phyloP scores from a whole-genome alignment of 306 rosid species.

The Gleditsia sinensis region DNA sequence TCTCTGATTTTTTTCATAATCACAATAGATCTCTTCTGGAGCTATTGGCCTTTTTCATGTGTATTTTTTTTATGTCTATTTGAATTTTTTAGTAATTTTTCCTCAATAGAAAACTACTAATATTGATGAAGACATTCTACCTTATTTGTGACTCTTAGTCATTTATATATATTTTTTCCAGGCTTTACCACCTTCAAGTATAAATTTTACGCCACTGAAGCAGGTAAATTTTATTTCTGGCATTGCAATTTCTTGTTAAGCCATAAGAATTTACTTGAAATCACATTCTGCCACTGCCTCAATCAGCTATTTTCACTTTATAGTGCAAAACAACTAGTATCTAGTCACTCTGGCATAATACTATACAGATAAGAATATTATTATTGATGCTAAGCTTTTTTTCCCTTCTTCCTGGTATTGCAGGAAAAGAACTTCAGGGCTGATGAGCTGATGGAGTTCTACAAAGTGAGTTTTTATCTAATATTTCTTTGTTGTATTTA shows the following conservation, averaged over 20 bases:
- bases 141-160: constrained; percentile 16
- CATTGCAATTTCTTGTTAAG: constrained; percentile 10
- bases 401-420: constrained; percentile 15
- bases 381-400: constrained; percentile 17
- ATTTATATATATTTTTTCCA: constrained; percentile 42
- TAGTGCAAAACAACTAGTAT: background rate
- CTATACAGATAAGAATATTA: constrained; percentile 7
- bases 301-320: background rate
- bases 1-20: background rate
- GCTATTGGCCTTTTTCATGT: constrained; percentile 2
- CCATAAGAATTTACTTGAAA: constrained; percentile 14
- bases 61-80: background rate
- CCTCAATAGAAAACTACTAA: background rate
- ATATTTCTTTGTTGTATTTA: constrained; percentile 2
- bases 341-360: background rate
- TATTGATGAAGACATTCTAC: background rate
- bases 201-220: constrained; percentile 78
- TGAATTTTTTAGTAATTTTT: no score
- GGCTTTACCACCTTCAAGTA: constrained; percentile 83
- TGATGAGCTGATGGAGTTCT: constrained; percentile 86
- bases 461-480: constrained; percentile 65
- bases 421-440: constrained; percentile 81
- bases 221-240: constrained; percentile 56
- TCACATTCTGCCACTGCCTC: constrained; percentile 3
- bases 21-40: background rate